Base-by-base conservation (phyloP, 768 basidiomycete species). In the Fomitopsis serialis region DNA sequence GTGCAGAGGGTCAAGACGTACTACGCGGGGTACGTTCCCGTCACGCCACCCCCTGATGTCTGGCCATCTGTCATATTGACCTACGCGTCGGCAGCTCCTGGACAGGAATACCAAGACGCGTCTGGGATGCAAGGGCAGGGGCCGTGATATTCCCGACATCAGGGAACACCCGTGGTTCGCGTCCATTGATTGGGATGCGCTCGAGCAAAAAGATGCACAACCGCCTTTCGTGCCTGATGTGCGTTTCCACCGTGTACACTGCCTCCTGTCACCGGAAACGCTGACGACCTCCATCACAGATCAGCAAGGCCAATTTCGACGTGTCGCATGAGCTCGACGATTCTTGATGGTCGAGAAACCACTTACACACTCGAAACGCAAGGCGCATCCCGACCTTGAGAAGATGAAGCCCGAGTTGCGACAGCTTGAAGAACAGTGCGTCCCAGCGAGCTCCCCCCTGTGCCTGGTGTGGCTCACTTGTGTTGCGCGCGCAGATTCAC, bases 281-380 rank as follows among this genome's bases (percentile, higher is more conserved):
- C 21, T 52, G 27, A 56, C 32, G 15, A 1, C 12, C 24, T 17
- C 19, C 21, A 42, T 40, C 55, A 24, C 64, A 99, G 95, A 84
- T 88, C 70, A 94, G 95, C 67, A 87, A 87, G 70, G 91, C 94
- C n/a, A 98, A 99, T 69, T 99, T 98, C 69, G 96, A 99, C 66
- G 87, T 97, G 35, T 85, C 92, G 34, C 94, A 98, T 64, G 97
- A 98, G 73, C 80, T 99, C 10, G 95, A 99, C 66, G 97, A 99
- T 89, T 98, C 63, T 70, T 99, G 64, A 82, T 98, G 79, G 95
- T 95, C 49, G 96, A 98, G 72, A 98, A 98, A 67, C 96, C 96
- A n/a, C 73, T 98, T 52, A 97, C 92, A 52, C 93, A 95, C 57
- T 78, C 89, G 43, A 97, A 93, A 69, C 85, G 97, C 34, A 98